Conservation (phyloP, 805 yeast genomes). For the Vanderwaltozyma yarrowii region DNA sequence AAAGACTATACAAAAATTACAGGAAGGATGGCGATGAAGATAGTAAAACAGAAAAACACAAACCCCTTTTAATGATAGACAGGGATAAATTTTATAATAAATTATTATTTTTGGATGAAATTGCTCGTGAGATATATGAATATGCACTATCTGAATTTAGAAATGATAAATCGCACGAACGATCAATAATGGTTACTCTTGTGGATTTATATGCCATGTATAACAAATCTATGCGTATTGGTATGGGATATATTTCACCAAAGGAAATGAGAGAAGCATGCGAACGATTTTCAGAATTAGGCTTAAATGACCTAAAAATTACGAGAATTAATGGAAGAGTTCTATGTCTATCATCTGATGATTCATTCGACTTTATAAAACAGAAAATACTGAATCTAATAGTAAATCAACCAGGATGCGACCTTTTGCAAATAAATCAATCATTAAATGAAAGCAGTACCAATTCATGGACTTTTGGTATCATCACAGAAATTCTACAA, state of each 20-base stretch:
- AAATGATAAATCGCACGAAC: constrained; percentile 15
- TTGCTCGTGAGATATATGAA: constrained; percentile 72
- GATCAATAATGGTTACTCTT: constrained; percentile 47
- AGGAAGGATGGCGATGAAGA: constrained; percentile 10
- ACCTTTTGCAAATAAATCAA: constrained; percentile 19
- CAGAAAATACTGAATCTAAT: constrained; percentile 20
- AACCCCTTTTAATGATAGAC: constrained; percentile 23
- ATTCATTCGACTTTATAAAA: constrained; percentile 25
- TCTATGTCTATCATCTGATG: constrained; percentile 23
- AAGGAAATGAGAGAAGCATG: constrained; percentile 56
- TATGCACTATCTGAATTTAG: constrained; percentile 39
- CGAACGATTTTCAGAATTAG: constrained; percentile 41
- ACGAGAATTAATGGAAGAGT: constrained; percentile 31
- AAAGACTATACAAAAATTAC: constrained; percentile 38
- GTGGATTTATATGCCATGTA: constrained; percentile 55
- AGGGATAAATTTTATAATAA: constrained; percentile 30
- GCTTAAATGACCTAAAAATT: constrained; percentile 36
- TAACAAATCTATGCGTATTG: constrained; percentile 55
- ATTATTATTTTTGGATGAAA: constrained; percentile 46
- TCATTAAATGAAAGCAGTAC: constrained; percentile 15
- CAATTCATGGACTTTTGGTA: constrained; percentile 57
- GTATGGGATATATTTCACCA: constrained; percentile 60
- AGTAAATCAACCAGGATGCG: constrained; percentile 20
- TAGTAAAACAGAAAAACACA: neutral
- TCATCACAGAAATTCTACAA: constrained; percentile 55